These are phyloP conservation scores for Pseudocercospora eumusae DNA, from an alignment of 2,329 filamentous ascomycete genomes.

Conservation along the genomic window DNA sequence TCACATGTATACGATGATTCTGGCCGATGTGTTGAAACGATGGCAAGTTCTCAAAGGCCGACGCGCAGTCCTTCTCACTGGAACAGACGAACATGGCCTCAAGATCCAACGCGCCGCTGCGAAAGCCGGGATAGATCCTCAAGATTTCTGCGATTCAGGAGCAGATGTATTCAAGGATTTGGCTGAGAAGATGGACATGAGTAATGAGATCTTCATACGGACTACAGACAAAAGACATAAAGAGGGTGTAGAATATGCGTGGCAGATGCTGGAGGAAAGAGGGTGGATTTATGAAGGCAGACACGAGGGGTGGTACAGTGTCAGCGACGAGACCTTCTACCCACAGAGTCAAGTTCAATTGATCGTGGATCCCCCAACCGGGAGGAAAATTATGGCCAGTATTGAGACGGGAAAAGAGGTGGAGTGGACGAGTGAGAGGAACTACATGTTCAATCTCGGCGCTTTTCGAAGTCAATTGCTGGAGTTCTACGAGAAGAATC, in stretches of 20 bases:
- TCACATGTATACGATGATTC: constrained; percentile 89
- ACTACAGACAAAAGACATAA: constrained; percentile 84
- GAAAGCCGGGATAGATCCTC: constrained; percentile 68
- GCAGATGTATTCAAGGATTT: constrained; percentile 77
- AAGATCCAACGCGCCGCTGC: constrained; percentile 89
- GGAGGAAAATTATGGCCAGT: constrained; percentile 73
- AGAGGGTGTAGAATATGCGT: constrained; percentile 84
- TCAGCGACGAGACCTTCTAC: constrained; percentile 96
- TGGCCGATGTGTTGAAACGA: constrained; percentile 87
- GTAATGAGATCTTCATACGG: constrained; percentile 84
- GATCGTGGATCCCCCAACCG: constrained; percentile 75
- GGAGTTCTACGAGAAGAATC: constrained; percentile 75
- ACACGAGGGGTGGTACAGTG: constrained; percentile 85
- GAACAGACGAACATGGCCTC: constrained; percentile 96
- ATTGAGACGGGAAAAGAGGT: constrained; percentile 89
- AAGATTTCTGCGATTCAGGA: constrained; percentile 85
- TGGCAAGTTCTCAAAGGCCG: constrained; percentile 79
- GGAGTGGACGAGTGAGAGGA: constrained; percentile 89
- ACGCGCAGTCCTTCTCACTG: constrained; percentile 75
- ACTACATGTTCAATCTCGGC: constrained; percentile 92
- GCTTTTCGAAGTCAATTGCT: constrained; percentile 77
- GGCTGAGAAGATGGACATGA: constrained; percentile 67
- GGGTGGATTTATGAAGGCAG: constrained; percentile 29
- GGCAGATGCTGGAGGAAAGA: constrained; percentile 71
- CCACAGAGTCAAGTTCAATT: constrained; percentile 73